Evolutionary conservation across 306 rosid species (phyloP), one percentile per base, ranked within the genome.

Genomic region (Quercus bicolor): DNA sequence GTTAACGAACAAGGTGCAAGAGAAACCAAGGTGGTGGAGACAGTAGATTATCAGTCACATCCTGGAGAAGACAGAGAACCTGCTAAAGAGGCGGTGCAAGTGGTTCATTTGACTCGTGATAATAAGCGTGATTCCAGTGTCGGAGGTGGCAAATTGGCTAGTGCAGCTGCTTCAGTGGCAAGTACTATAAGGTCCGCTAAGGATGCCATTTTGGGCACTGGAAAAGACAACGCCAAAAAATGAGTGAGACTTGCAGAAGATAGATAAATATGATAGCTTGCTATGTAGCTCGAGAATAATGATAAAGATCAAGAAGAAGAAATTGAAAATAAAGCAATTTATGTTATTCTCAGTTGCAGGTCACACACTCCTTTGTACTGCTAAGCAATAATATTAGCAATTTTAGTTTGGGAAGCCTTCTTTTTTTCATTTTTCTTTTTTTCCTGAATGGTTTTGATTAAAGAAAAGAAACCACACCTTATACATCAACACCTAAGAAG

Each of bases 51-150:
- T 21, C 64, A 75, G 20, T 65, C 76, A 9, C 80, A 85, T 4
- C 75, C 90, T 0, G 78, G 80, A 26, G 51, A 64, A 59, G 61
- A 68, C 60, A 9, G 73, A 71, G 78, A 78, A 24, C 80, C 86
- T 21, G 26, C 8, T 0, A 73, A 62, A 18, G 76, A 73, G 18
- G 56, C 77, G 45, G 77, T 80, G 15, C 34, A 57, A 2, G 82
- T 79, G 51, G 75, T 81, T 73, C 90, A 81, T 79, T 76, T 81
- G 61, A 81, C 79, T 29, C 21, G 74, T 9, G 78, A 86, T 19
- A 72, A 86, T 19, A 72, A 19, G 8, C 31, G 52, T 2, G 48
- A 10, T 16, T 28, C 64, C 10, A 29, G 7, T 1, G 15, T 28
- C 0, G 68, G 53, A 20, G 73, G 68, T 43, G 74, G 82, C 6